Percentiles rank a stretch among this genome's conserved stretches.
Evolutionary conservation across 2,329 filamentous ascomycete species (phyloP).

Genomic region (Didymella arachidicola): DNA sequence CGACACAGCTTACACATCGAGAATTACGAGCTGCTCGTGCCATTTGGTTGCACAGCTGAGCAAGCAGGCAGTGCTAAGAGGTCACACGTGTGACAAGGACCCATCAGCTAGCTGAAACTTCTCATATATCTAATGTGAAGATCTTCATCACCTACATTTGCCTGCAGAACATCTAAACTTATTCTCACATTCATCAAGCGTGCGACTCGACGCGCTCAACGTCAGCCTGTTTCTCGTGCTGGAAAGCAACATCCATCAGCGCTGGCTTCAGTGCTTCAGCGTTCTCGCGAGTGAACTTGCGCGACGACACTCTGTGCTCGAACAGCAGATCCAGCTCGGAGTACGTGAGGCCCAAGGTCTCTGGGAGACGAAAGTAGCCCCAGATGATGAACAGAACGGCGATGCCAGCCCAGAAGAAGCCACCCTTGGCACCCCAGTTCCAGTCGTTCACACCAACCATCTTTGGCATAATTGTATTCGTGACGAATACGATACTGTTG

Average conservation of each 20-base stretch:
- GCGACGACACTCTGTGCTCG: conserved; percentile 33
- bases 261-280: conserved; percentile 30
- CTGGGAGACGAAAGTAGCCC: conserved; percentile 36
- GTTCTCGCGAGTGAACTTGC: conserved; percentile 34
- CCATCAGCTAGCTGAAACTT: conserved; percentile 8
- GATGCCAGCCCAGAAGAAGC: conserved; percentile 36
- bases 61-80: neutral
- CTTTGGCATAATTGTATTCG: conserved; percentile 36
- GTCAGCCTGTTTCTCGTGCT: conserved; percentile 29
- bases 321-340: conserved; percentile 36
- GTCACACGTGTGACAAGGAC: neutral
- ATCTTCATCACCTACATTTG: neutral
- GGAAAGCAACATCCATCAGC: conserved; percentile 26
- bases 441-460: conserved; percentile 37
- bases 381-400: conserved; percentile 31
- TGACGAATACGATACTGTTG: conserved; percentile 34
- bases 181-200: conserved; percentile 6
- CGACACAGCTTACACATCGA: conserved; percentile 6
- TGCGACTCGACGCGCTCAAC: conserved; percentile 30
- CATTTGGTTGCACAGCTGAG: conserved; percentile 14
- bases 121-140: conserved; percentile 6
- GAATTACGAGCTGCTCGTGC: conserved; percentile 7
- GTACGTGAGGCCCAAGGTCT: conserved; percentile 33
- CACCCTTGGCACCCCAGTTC: conserved; percentile 37
- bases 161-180: neutral